A percentile compares a stretch with the other conserved stretches of the same genome.
Evolutionary conservation across 2,329 filamentous ascomycete genomes (phyloP).

Genomic region (Aspergillus ruber): DNA sequence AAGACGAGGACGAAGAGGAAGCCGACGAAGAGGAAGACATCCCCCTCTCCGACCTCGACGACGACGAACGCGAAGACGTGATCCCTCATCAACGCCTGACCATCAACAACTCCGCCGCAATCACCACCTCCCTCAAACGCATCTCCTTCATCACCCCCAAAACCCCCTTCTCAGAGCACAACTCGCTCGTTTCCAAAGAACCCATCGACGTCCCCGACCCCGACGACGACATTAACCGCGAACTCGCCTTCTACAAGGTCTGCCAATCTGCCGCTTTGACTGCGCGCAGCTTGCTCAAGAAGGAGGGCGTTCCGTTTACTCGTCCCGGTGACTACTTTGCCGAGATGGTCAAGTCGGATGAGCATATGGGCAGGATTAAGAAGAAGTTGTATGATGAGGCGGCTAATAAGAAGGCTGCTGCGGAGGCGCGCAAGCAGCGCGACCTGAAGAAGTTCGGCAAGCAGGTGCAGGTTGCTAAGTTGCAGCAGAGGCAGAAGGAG

Average conservation of each 20-base stretch:
- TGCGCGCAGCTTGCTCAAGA: slow-evolving; percentile 67
- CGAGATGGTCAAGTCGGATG: slow-evolving; percentile 98
- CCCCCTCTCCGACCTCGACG: slow-evolving; percentile 75
- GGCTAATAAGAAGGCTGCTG: slow-evolving; percentile 81
- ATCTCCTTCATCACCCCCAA: slow-evolving; percentile 49
- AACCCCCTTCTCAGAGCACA: slow-evolving; percentile 76
- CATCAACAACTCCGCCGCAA: slow-evolving; percentile 92
- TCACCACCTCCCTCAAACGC: slow-evolving; percentile 71
- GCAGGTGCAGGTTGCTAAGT: slow-evolving; percentile 90
- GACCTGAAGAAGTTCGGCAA: slow-evolving; percentile 99
- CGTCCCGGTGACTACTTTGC: slow-evolving; percentile 94
- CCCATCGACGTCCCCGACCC: slow-evolving; percentile 72
- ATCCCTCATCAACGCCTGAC: slow-evolving; percentile 87
- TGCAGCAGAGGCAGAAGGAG: slow-evolving; percentile 87
- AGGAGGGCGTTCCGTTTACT: slow-evolving; percentile 78
- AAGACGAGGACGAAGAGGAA: slow-evolving; percentile 47
- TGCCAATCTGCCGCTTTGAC: slow-evolving; percentile 69
- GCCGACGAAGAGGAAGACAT: slow-evolving; percentile 81
- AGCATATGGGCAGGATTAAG: slow-evolving; percentile 97
- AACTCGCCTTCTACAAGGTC: slow-evolving; percentile 89
- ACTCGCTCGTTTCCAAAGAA: slow-evolving; percentile 63
- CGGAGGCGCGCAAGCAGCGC: slow-evolving; percentile 83
- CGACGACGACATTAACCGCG: slow-evolving; percentile 84
- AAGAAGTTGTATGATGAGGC: slow-evolving; percentile 88
- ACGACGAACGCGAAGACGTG: slow-evolving; percentile 77